Conservation (phyloP, 2,329 filamentous ascomycete species). For the Sporothrix mexicana region DNA sequence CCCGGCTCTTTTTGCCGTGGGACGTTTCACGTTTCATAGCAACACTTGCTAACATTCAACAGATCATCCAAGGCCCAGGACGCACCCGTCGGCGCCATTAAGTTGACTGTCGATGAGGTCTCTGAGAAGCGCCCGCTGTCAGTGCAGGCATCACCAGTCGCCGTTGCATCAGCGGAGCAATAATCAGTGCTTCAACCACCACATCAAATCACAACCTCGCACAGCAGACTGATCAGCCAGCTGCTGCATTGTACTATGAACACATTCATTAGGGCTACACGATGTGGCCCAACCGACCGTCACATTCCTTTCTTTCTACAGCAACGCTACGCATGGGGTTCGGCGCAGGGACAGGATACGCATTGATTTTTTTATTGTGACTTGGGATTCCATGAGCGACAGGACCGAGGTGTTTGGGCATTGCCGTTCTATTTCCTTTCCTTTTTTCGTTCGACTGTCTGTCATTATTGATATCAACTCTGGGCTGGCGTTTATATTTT, state of each 20-base stretch:
- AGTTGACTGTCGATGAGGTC: constrained; percentile 33
- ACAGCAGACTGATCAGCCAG: neutral
- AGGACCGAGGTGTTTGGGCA: constrained; percentile 29
- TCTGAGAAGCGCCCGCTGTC: constrained; percentile 33
- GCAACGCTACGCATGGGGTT: constrained; percentile 33
- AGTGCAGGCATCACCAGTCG: constrained; percentile 33
- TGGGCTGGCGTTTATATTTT: constrained; percentile 24
- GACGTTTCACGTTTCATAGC: constrained; percentile 14
- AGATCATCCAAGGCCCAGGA: constrained; percentile 32
- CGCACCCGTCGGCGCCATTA: constrained; percentile 38
- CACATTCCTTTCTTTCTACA: neutral
- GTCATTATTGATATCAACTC: constrained; percentile 17
- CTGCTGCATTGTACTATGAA: constrained; percentile 17
- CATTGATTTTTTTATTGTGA: constrained; percentile 18
- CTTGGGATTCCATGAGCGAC: constrained; percentile 23
- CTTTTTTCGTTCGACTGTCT: neutral
- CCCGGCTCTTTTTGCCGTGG: neutral
- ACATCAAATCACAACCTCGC: neutral
- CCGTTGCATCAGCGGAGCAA: constrained; percentile 7
- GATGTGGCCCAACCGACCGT: neutral
- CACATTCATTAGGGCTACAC: neutral
- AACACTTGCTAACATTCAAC: constrained; percentile 13
- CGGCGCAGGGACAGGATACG: constrained; percentile 23
- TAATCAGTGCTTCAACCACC: neutral
- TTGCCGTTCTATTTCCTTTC: constrained; percentile 14